These are phyloP conservation scores for Rhododendron ovatum DNA, from an alignment of 148 eudicot genomes.

Conservation along the genomic window DNA sequence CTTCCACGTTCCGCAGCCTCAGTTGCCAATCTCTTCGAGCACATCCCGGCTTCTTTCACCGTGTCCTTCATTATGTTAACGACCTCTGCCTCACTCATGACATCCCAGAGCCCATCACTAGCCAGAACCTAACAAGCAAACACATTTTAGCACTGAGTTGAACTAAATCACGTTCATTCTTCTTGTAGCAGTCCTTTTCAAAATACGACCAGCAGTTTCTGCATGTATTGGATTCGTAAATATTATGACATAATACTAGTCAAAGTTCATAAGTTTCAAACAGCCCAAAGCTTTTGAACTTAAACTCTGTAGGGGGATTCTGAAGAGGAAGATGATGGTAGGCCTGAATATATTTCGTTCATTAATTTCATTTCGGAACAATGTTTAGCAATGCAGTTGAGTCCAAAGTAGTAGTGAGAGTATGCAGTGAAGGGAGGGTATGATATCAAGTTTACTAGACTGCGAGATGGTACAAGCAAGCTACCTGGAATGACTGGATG, in stretches of 20 bases:
- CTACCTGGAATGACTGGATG: background rate
- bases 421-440: background rate
- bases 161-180: background rate
- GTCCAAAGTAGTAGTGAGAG: background rate
- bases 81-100: conserved; percentile 60
- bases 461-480: background rate
- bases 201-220: background rate
- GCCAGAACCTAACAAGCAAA: conserved; percentile 69
- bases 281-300: background rate
- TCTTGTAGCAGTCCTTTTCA: background rate
- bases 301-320: background rate
- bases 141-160: background rate
- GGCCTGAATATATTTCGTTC: background rate
- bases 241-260: background rate
- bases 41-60: conserved; percentile 90
- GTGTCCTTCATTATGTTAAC: conserved; percentile 75
- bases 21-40: conserved; percentile 89
- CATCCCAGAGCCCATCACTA: conserved; percentile 97
- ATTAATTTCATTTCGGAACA: too few species aligned
- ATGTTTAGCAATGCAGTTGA: background rate
- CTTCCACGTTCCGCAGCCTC: conserved; percentile 92
- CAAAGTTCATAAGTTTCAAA: background rate
- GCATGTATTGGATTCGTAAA: background rate
- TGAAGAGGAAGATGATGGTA: background rate
- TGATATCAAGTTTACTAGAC: background rate